Conservation (phyloP, 2,329 filamentous ascomycete species). For the Ophiostoma triangulosporum region DNA sequence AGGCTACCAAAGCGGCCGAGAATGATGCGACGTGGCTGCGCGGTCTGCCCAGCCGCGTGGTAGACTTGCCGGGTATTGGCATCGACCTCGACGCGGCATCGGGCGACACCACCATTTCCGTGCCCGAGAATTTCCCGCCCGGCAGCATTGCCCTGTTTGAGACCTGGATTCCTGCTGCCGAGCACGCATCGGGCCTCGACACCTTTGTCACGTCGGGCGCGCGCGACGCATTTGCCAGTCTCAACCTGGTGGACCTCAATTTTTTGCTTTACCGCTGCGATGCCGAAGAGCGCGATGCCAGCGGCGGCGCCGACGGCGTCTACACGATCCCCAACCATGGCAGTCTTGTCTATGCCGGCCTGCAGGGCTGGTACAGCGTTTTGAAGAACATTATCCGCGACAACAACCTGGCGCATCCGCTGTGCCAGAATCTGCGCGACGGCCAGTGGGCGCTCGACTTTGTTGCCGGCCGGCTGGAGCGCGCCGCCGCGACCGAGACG, state of each 20-base stretch:
- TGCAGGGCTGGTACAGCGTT: slow-evolving; percentile 98
- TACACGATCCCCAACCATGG: slow-evolving; percentile 79
- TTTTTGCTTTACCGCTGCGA: slow-evolving; percentile 85
- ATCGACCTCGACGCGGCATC: slow-evolving; percentile 49
- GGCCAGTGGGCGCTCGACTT: slow-evolving; percentile 91
- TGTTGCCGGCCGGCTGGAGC: slow-evolving; percentile 63
- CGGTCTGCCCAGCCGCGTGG: slow-evolving; percentile 73
- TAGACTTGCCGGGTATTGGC: slow-evolving; percentile 58
- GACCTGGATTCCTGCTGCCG: slow-evolving; percentile 83
- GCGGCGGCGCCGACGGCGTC: slow-evolving; percentile 66
- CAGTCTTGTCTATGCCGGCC: slow-evolving; percentile 78
- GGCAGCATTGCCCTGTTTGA: slow-evolving; percentile 92
- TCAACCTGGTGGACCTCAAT: slow-evolving; percentile 75
- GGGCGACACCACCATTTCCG: slow-evolving; percentile 64
- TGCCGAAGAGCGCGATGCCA: slow-evolving; percentile 70
- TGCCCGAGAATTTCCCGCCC: slow-evolving; percentile 75
- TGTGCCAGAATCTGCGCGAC: slow-evolving; percentile 84
- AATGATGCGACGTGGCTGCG: slow-evolving; percentile 58
- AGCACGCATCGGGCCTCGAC: slow-evolving; percentile 73
- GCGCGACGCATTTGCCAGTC: slow-evolving; percentile 59
- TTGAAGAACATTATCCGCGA: slow-evolving; percentile 71
- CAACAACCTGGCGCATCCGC: slow-evolving; percentile 83
- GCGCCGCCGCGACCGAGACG: slow-evolving; percentile 48
- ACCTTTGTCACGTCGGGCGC: slow-evolving; percentile 75
- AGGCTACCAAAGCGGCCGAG: slow-evolving; percentile 50